Base-by-base conservation (phyloP, 129 eudicot genomes). In the Flaveria sonorensis region DNA sequence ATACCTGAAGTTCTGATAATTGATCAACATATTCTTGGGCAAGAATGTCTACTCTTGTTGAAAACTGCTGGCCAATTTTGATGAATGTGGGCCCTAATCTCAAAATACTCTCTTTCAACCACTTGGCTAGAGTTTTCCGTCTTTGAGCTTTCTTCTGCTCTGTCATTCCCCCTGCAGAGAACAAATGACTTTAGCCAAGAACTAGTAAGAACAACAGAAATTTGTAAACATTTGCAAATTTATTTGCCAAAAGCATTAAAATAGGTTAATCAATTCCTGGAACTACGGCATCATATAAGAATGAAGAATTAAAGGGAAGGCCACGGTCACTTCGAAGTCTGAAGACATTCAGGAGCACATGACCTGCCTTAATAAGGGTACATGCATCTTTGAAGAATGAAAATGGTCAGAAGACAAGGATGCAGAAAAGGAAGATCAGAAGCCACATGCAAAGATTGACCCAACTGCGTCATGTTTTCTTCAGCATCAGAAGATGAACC, bases 21-120 rank as follows among this genome's bases (percentile, higher is more conserved):
- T 94, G 99, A 85, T 94, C 99, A 50, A 94, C 99, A 81, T 94
- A 94, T 83, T 94, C 99, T 83, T 94, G 99, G 55, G 99, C 90
- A 83, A 94, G 99, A 87, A 94, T 94, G 86, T 94, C 99, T 16
- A 94, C 99, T 80, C 99, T 89, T 42, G 97, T 94, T 16, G 99
- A 94, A 81, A 94, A 94, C 55, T 94, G 99, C 87, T 94, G 99
- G 20, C 99, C 99, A 14, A 94, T 91, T 84, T 94, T 94, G 73
- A 94, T 94, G 78, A 94, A 91, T 11, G 99, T 94, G 19, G 99
- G 99, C 61, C 99, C 99, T 70, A 94, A 73, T 85, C 97, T 86
- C 83, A 94, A 79, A 28, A 94, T 94, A 83, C 78, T 88, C 81
- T 94, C 99, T 79, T 94, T 94, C 67, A 94, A 81, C 99, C 99